Evolutionary conservation across 192 early-diverging fungal species (phyloP).

Genomic region (Phlyctochytrium bullatum): DNA sequence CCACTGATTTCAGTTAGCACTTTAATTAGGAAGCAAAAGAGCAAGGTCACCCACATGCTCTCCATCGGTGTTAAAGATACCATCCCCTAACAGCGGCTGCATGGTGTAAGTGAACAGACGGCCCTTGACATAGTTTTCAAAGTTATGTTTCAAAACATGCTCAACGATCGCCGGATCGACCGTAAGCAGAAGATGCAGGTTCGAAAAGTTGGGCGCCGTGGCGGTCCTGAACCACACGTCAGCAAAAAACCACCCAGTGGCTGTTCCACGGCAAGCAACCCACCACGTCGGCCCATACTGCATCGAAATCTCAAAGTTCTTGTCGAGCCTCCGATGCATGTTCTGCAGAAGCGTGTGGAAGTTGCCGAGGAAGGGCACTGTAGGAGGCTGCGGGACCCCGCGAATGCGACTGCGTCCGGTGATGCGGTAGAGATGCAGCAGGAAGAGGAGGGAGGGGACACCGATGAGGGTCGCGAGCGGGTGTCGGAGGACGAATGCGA

Average conservation of each 20-base stretch:
- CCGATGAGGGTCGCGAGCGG: no score
- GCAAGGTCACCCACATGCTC: no score
- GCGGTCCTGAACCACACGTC: not conserved
- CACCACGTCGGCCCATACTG: conserved; percentile 1
- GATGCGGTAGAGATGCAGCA: no score
- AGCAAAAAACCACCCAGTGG: not conserved
- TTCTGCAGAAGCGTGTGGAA: not conserved
- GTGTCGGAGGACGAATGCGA: no score
- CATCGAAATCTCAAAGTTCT: not conserved
- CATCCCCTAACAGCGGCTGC: conserved; percentile 2
- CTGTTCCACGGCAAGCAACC: not conserved
- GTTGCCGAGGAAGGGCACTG: not conserved
- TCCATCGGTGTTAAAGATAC: conserved; percentile 63
- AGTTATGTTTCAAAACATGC: conserved; percentile 29
- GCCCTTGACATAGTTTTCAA: conserved; percentile 34
- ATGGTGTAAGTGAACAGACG: no score
- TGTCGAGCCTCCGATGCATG: not conserved
- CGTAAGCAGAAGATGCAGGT: not conserved
- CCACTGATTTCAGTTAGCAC: no score
- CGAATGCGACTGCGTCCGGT: no score
- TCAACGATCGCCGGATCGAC: conserved; percentile 27
- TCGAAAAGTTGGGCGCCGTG: not conserved
- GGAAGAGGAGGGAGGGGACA: no score
- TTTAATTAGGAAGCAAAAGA: no score
- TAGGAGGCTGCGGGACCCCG: not conserved